Evolutionary conservation across 1,139 yeast species (phyloP), one percentile per base, ranked within the genome.

Genomic region (Pneumocystis oryctolagi): DNA sequence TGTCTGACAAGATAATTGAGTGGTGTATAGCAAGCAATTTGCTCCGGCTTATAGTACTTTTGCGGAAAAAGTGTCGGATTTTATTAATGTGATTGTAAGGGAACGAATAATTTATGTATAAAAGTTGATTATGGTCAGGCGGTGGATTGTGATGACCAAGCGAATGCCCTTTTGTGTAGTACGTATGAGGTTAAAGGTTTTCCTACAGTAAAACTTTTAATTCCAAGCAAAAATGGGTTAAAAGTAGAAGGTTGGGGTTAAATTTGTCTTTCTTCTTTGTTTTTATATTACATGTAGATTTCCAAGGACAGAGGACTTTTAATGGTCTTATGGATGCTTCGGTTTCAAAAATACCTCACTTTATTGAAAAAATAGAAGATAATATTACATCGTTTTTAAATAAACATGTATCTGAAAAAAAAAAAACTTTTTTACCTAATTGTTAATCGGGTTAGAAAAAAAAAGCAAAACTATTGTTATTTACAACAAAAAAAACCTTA

Each of bases 31-130:
- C 82, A 90, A 90, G 81, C 87, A 82, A 76, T 80, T 90, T 76
- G 96, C 96, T 64, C 97, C 97, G 72, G 79, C 79, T 65, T 90
- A 85, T 79, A 95, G 86, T 73, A 92, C 89, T 73, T 81, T 90
- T 70, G 96, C 65, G 59, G 65, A 47, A 69, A 69, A 58, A 64
- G 63, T 60, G 63, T 61, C 61, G 34, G 58, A 30, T 42, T 64
- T 39, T 57, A 20, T 57, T 5, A 39, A 35, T 39, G 42, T 39
- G 18, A 20, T 64, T 69, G 71, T 73, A 35, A 71, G 70, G 25
- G 77, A 30, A 73, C 77, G 58, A 76, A 77, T 59, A 77, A 83
- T 72, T 35, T 60, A 53, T 42, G 58, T 42, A 63, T 58, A 25
- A 8, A 30, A 35, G 37, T 64, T 62, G 39, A 64, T 62, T 18